Evolutionary conservation across 495 filamentous ascomycete genomes (phyloP), one percentile per base, ranked within the genome.

Genomic region (Aspergillus cristatus): DNA sequence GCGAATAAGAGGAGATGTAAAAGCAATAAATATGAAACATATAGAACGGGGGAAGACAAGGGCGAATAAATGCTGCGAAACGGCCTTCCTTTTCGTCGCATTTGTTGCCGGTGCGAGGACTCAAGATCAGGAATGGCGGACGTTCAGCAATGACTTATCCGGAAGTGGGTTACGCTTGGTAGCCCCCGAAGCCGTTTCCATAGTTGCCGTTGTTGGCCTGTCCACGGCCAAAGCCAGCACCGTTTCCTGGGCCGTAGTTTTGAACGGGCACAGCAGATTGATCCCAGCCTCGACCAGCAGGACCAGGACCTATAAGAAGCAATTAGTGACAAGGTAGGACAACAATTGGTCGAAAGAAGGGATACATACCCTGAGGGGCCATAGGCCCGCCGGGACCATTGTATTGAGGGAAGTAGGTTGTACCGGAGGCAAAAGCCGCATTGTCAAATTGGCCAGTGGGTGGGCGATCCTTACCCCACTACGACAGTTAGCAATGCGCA

Each of bases 391-490:
- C 77, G 40, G 76, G 74, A 29, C 74, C 74, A 17, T 55, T 57
- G 52, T 96, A 98, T 60, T 97, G 93, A 45, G 91, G 93, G 62
- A 95, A 98, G 69, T 84, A 96, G 14, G 84, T 78, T 26, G 74
- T 77, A 7, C 86, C 85, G 46, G 80, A 84, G 50, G 79, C 81
- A 81, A 68, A 78, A 72, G 53, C 63, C 51, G 71, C 77, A 68
- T 43, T 78, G 45, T 87, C 81, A 48, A 82, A 79, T 51, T 89
- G 76, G 37, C 81, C 81, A 46, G 79, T 86, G 13, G 93, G 89
- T 25, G 87, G 87, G 58, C 93, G 91, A 65, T 98, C 91, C 67
- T 98, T 98, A 62, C 91, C 91, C 91, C 91, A 98, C 90, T 97
- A 53, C 26, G 37, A 41, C 4, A 14, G 44, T 68, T 46, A 66